Conservation (phyloP, 1,284 basidiomycete species). For the Ustilago bromivora region DNA sequence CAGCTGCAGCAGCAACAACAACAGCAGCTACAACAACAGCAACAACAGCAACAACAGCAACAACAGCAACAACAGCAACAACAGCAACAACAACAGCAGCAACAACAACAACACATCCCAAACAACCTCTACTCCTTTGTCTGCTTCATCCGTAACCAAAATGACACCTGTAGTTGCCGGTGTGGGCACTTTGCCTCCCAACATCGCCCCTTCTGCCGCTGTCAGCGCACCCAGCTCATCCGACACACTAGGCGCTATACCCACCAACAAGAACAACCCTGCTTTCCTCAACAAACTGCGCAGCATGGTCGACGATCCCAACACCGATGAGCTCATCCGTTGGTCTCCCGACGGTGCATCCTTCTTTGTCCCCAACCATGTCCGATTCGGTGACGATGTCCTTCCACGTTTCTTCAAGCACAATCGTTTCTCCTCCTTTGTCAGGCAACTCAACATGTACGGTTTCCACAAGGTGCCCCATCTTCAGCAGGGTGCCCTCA, state of each 20-base stretch:
- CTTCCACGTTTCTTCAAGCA: conserved; percentile 70
- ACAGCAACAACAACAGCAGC: too few relatives aligned
- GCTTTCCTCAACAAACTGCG: conserved; percentile 89
- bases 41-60: too few relatives aligned
- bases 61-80: too few relatives aligned
- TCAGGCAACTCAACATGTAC: conserved; percentile 86
- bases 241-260: conserved; percentile 40
- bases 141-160: conserved; percentile 11
- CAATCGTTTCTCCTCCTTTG: conserved; percentile 85
- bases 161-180: conserved; percentile 42
- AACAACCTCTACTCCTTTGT: neutral
- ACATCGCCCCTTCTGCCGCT: conserved; percentile 22
- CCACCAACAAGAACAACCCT: conserved; percentile 73
- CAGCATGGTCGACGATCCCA: conserved; percentile 90
- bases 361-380: conserved; percentile 93
- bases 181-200: conserved; percentile 44
- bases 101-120: neutral
- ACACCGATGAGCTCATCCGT: conserved; percentile 84
- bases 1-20: neutral
- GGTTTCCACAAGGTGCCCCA: conserved; percentile 75
- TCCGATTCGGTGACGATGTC: conserved; percentile 86
- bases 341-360: conserved; percentile 91
- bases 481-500: conserved; percentile 90
- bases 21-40: too few relatives aligned
- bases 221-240: conserved; percentile 14